Evolutionary conservation across 371 early-diverging fungal species (phyloP), one percentile per base, ranked within the genome.

Genomic region (Mucor sp.): DNA sequence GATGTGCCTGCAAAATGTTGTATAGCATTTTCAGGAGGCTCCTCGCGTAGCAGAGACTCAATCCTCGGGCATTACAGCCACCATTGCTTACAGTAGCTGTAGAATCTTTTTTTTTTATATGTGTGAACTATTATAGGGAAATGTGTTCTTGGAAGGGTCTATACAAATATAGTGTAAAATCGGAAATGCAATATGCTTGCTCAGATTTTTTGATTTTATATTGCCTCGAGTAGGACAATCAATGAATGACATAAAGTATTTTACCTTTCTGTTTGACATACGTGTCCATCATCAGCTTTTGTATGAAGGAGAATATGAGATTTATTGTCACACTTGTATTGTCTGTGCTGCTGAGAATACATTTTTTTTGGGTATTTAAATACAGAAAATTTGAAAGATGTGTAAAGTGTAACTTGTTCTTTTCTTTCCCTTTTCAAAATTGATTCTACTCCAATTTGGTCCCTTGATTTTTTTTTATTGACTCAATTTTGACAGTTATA

Each of bases 201-300:
- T 57, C 30, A 57, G 7, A 27, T 17, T 44, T 50, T 50, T 50
- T 48, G 37, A 14, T 37, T 41, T 41, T 41, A 41, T 17, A 23
- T 53, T 53, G 25, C 27, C 27, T 23, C 15, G 14, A 53, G 59
- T 65, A 58, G 65, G 50, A 65, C 65, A 48, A 59, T 33, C 19
- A 58, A 5, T 47, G 48, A 58, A 65, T 65, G 59, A 59, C 65
- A 65, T 65, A n/a, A 65, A 59, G 44, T 32, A 59, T 19, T 58
- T 41, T 17, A 27, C n/a, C 11, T 30, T 43, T 65, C 32, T 65
- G 59, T 65, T 65, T 65, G 65, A 65, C 65, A 58, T 59, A 25
- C 58, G 23, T 65, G 28, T 15, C 47, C 44, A 12, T 37, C 32
- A 32, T 58, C 33, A 48, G 6, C 25, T 47, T 48, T 48, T 25